Evolutionary conservation across 1,284 basidiomycete species (phyloP), one percentile per base, ranked within the genome.

Genomic region (Flammula alnicola): DNA sequence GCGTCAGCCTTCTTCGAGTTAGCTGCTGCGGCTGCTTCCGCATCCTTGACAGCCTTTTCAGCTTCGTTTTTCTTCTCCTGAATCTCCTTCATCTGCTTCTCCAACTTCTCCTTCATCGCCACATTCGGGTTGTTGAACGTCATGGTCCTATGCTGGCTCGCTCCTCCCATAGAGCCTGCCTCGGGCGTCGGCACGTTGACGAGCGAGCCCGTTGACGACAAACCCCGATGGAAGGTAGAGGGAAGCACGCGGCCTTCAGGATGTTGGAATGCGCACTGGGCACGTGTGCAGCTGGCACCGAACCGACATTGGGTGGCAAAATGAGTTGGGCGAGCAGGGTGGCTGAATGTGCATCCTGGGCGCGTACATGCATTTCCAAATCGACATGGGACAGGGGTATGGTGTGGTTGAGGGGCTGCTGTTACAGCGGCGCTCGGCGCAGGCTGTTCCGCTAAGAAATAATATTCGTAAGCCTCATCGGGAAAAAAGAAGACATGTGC

Each of bases 241-340:
- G 90, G 89, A 3, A 91, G 73, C 5, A 88, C 86, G 9, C 90
- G 84, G 6, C 86, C 86, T 43, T 88, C 83, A 0, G 91, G 91
- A 60, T 93, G 91, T 58, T 88, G 82, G 75, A 83, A 93, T 4
- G 80, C 69, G 63, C 91, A 93, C 39, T 79, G 75, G 11, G 83
- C 80, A 42, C 87, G 83, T 7, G 91, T 93, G 66, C 91, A 93
- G n/a, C 68, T 78, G 1, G 86, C 71, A 16, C 88, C 91, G 57
- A 88, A 93, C 40, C 84, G 81, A 65, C 91, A 93, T 22, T 79
- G 80, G 47, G 77, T 76, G 10, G 70, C 69, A 54, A 76, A 72
- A 36, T 78, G 65, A 41, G 62, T 61, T 43, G 77, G 66, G 59
- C 80, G 69, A 49, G 77, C 67, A 45, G 91, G 90, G 59, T 90